Evolutionary conservation across 192 early-diverging fungal species (phyloP).

Genomic region (Podochytrium sp.): DNA sequence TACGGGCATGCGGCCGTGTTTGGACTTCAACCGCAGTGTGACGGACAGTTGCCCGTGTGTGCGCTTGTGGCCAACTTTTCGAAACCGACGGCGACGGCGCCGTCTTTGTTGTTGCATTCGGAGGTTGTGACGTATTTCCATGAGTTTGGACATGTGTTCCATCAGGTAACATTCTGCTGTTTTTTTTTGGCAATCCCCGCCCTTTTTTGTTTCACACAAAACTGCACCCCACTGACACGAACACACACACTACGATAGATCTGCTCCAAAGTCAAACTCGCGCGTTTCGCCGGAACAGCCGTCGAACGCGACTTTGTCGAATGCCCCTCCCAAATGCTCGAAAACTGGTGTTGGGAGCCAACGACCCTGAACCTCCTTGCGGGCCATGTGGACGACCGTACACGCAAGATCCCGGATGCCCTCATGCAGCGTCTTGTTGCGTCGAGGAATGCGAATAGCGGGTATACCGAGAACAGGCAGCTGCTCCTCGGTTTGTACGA

Average conservation of each 20-base stretch:
- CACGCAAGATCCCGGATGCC: conserved; percentile 69
- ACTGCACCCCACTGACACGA: background rate
- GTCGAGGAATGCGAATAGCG: conserved; percentile 74
- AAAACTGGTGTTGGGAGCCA: conserved; percentile 61
- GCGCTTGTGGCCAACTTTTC: conserved; percentile 42
- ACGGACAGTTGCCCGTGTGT: conserved; percentile 22
- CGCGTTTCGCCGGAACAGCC: conserved; percentile 75
- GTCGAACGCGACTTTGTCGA: conserved; percentile 88
- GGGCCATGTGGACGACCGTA: conserved; percentile 71
- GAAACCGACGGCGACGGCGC: conserved; percentile 60
- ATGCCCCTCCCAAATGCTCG: conserved; percentile 88
- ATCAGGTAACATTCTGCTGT: conserved; percentile 36
- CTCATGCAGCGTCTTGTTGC: conserved; percentile 71
- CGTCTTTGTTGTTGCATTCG: conserved; percentile 77
- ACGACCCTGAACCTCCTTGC: conserved; percentile 51
- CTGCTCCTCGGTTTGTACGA: conserved; percentile 77
- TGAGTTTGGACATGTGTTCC: conserved; percentile 77
- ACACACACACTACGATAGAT: conserved; percentile 27
- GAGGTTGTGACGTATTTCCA: conserved; percentile 86
- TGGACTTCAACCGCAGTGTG: conserved; percentile 72
- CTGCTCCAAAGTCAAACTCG: conserved; percentile 76
- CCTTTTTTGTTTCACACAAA: background rate
- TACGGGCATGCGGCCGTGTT: conserved; percentile 77
- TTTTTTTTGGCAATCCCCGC: background rate
- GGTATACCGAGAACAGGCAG: conserved; percentile 25